These are phyloP conservation scores for Neofusicoccum sp. DNA, from an alignment of 2,329 filamentous ascomycete genomes.

Conservation along the genomic window DNA sequence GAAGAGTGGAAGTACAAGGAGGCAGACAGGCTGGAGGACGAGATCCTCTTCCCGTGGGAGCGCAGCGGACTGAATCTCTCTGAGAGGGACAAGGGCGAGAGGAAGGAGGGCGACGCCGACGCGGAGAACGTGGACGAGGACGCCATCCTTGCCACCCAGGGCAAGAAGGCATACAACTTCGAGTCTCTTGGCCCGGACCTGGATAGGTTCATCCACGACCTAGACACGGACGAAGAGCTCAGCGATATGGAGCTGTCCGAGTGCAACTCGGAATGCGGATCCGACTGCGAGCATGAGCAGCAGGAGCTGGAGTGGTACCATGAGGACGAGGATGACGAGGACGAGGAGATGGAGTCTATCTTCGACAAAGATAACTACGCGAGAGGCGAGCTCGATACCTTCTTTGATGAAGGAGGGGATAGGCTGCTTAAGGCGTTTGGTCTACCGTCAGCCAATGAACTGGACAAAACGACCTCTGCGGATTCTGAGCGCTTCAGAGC, in stretches of 20 bases:
- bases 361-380: no score
- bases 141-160: neutral
- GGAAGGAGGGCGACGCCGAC: neutral
- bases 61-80: neutral
- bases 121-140: neutral
- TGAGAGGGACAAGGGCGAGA: neutral
- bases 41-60: conserved; percentile 46
- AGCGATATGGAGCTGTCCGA: conserved; percentile 25
- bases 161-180: conserved; percentile 25
- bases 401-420: neutral
- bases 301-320: neutral
- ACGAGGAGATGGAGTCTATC: neutral
- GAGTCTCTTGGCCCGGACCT: conserved; percentile 24
- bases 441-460: neutral
- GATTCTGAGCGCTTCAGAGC: neutral
- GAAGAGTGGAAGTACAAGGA: conserved; percentile 38
- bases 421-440: neutral
- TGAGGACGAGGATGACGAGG: neutral
- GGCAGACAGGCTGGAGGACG: conserved; percentile 45
- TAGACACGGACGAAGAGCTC: conserved; percentile 33
- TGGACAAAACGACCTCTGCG: neutral
- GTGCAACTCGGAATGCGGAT: neutral
- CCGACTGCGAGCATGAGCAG: neutral
- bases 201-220: conserved; percentile 26
- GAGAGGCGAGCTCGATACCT: no score